Base-by-base conservation (phyloP, 306 rosid genomes). In the Vicia villosa region DNA sequence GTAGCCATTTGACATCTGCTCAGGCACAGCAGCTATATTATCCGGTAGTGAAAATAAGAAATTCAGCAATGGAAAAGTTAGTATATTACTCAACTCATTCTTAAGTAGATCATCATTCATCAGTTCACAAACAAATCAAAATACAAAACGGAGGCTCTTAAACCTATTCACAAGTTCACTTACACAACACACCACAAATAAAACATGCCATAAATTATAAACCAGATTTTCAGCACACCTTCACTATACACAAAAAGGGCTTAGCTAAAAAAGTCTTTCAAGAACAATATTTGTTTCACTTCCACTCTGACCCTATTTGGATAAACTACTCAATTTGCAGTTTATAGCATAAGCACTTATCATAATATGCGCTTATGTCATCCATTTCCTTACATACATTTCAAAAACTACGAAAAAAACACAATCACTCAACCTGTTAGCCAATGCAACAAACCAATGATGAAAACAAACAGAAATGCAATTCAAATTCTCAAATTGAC, bases 1-100 rank as follows among this genome's bases (percentile, higher is more conserved):
- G 82, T 95, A 95, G 22, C 97, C 99, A 79, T 86, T 91, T 3
- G 99, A 91, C 22, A 74, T 60, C 56, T 70, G 79, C 80, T 91
- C 89, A 8, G 52, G 74, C 65, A 81, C 83, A 63, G 89, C 85
- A 51, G 89, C 97, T 95, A 70, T 19, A 80, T 79, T 62, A 62
- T 79, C 68, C 58, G 17, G 38, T 75, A 50, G 32, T 64, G 66
- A 73, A 72, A 56, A 69, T 5, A 63, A 66, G 22, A 43, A 70
- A 66, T 30, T 15, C 4, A 52, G 26, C 54, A n/a, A 59, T 45
- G 24, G 34, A 55, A 40, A 49, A 19, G 41, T 81, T 34, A 71
- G 77, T 61, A 51, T 4, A 47, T 12, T 62, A 45, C 50, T 60
- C 51, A 30, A 34, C 56, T 30, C 64, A 68, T 20, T 55, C 63